Evolutionary conservation across 2,329 filamentous ascomycete species (phyloP).

Genomic region (Colletotrichum chlorophyti): DNA sequence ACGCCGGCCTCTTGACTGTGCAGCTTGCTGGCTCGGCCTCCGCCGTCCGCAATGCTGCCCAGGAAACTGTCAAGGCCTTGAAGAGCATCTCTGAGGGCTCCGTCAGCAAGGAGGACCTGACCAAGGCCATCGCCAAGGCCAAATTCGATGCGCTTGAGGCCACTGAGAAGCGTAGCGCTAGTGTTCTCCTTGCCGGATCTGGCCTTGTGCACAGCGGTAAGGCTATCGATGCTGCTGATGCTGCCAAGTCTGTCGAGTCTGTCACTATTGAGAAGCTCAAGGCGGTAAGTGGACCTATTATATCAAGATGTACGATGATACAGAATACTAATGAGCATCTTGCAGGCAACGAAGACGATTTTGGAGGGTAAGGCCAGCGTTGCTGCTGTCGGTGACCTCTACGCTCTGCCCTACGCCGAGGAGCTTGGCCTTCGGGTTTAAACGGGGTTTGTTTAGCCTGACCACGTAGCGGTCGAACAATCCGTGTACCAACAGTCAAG

Average conservation of each 20-base stretch:
- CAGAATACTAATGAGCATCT: constrained; percentile 37
- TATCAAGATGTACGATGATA: not conserved
- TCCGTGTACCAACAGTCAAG: constrained; percentile 51
- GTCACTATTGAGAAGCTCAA: constrained; percentile 87
- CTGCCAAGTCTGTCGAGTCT: constrained; percentile 78
- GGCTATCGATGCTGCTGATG: constrained; percentile 82
- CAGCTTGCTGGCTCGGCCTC: constrained; percentile 78
- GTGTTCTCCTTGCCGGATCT: constrained; percentile 83
- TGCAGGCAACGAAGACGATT: constrained; percentile 84
- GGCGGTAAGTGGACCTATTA: constrained; percentile 65
- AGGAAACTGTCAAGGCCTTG: constrained; percentile 80
- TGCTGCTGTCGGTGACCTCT: constrained; percentile 88
- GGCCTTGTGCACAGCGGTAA: constrained; percentile 83
- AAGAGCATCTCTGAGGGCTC: constrained; percentile 81
- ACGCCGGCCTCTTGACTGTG: constrained; percentile 88
- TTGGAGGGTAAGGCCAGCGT: constrained; percentile 89
- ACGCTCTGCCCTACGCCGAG: constrained; percentile 88
- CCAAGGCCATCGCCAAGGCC: constrained; percentile 90
- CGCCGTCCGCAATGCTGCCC: constrained; percentile 76
- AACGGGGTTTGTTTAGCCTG: constrained; percentile 43
- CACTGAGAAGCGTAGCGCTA: constrained; percentile 78
- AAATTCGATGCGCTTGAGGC: constrained; percentile 91
- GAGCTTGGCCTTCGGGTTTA: constrained; percentile 96
- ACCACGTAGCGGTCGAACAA: constrained; percentile 33
- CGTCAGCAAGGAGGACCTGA: constrained; percentile 82